A percentile compares a stretch with the other conserved stretches of the same genome.
Evolutionary conservation across 2,329 filamentous ascomycete genomes (phyloP).

Genomic region (Colletotrichum sp.): DNA sequence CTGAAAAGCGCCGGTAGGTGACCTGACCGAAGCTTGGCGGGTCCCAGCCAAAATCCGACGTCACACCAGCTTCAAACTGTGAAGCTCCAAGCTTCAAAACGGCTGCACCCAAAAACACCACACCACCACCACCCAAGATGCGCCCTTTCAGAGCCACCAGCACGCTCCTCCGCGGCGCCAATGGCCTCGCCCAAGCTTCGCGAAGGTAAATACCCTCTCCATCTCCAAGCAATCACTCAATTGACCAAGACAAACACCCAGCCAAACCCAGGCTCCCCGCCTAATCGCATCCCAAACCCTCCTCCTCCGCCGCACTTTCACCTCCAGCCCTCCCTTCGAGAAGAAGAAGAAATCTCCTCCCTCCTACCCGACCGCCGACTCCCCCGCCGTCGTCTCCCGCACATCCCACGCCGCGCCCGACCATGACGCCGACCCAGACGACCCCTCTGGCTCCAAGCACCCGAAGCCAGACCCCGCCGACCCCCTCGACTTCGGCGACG

Average conservation of each 20-base stretch:
- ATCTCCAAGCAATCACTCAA: background rate
- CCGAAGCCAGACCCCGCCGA: conserved; percentile 42
- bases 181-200: conserved; percentile 9
- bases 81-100: background rate
- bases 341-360: conserved; percentile 43
- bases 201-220: background rate
- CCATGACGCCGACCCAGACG: conserved; percentile 25
- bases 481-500: conserved; percentile 54
- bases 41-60: background rate
- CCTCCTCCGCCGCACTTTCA: conserved; percentile 30
- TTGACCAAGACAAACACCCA: background rate
- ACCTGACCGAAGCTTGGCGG: background rate
- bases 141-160: background rate
- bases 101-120: background rate
- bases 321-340: conserved; percentile 28
- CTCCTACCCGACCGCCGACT: conserved; percentile 20
- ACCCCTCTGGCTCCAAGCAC: conserved; percentile 22
- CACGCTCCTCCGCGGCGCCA: conserved; percentile 3
- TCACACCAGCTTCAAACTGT: background rate
- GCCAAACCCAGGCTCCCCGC: background rate
- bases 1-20: background rate
- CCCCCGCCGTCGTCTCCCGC: conserved; percentile 16
- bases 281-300: background rate
- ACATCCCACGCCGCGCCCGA: conserved; percentile 23
- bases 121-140: background rate